Evolutionary conservation across 225 moss, liverwort and hornwort genomes (phyloP), one percentile per base, ranked within the genome.

Genomic region (Pseudisothecium myosuroides): DNA sequence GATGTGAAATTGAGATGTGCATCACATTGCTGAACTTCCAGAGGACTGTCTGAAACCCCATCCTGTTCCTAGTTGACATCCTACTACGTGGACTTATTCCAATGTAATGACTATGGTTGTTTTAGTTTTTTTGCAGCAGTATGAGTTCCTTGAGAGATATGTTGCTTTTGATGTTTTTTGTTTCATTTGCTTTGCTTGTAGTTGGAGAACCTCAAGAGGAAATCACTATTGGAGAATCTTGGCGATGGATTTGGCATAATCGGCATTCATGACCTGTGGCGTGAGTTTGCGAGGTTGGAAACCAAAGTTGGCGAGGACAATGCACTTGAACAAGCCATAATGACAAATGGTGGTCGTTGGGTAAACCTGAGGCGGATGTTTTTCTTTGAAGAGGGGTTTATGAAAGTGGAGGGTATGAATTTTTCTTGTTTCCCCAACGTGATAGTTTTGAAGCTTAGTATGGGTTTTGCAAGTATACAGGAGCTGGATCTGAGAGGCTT

Each of bases 181-280:
- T 26, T 81, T 43, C 12, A 7, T 71, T 85, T 71, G 26, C 1
- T 24, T 41, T 41, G 54, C 77, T 83, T 71, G 26, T 0, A 72
- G 86, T 91, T 91, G 86, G 86, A 86, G 15, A 67, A 55, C 7
- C 36, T 91, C 29, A 89, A 91, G 83, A 82, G 61, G 24, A 89
- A 91, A 82, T 89, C 89, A 16, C 58, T 91, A 3, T 1, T 72
- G 1, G 72, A 72, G 27, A 72, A 72, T 72, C 43, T 72, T 27
- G 72, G 72, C 3, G 27, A 72, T 72, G 72, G 72, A 1, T 43
- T 72, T 43, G 72, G 72, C 0, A 72, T 0, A 43, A 72, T 72
- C 16, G 43, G 72, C 43, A 72, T 72, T 5, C 72, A 72, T 3
- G 43, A 72, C 27, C 5, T 72, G 1, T 91, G 89, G 89, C 83